Conservation (phyloP, 2,329 filamentous ascomycete species). For the Cadophora luteo-olivacea region DNA sequence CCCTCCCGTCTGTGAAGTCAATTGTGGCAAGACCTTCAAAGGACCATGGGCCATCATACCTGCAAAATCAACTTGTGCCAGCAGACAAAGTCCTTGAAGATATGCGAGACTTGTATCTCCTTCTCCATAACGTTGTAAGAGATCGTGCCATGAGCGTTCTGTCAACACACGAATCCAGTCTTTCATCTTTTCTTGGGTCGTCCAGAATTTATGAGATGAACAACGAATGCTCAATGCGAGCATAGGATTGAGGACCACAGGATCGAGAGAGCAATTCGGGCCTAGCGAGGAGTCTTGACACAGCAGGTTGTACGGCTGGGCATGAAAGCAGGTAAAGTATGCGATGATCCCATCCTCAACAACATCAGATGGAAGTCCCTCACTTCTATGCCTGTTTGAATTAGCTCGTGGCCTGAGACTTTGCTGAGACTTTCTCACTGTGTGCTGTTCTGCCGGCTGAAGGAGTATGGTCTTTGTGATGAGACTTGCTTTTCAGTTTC, state of each 20-base stretch:
- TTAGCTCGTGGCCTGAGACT: background rate
- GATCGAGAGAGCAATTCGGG: background rate
- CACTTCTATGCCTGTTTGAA: background rate
- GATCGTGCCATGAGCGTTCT: constrained; percentile 27
- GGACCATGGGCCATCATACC: constrained; percentile 26
- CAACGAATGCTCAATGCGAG: constrained; percentile 31
- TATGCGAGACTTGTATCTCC: constrained; percentile 29
- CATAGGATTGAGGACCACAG: constrained; percentile 30
- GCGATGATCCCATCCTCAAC: constrained; percentile 29
- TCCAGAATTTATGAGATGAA: constrained; percentile 31
- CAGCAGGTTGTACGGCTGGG: constrained; percentile 31
- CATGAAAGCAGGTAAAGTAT: constrained; percentile 33
- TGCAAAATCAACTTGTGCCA: constrained; percentile 34
- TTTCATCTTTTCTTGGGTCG: constrained; percentile 15
- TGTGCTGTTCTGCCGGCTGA: background rate
- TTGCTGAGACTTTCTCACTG: background rate
- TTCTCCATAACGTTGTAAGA: constrained; percentile 27
- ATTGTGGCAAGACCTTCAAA: too few species aligned
- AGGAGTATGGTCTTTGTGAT: background rate
- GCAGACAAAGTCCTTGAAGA: constrained; percentile 31
- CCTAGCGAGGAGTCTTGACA: constrained; percentile 10
- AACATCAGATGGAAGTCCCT: constrained; percentile 24
- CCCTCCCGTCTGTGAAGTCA: constrained; percentile 27
- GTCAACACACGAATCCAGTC: constrained; percentile 26
- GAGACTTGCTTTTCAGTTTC: background rate